Evolutionary conservation across 345 rosid species (phyloP), one percentile per base, ranked within the genome.

Genomic region (Gossypium thurberi): DNA sequence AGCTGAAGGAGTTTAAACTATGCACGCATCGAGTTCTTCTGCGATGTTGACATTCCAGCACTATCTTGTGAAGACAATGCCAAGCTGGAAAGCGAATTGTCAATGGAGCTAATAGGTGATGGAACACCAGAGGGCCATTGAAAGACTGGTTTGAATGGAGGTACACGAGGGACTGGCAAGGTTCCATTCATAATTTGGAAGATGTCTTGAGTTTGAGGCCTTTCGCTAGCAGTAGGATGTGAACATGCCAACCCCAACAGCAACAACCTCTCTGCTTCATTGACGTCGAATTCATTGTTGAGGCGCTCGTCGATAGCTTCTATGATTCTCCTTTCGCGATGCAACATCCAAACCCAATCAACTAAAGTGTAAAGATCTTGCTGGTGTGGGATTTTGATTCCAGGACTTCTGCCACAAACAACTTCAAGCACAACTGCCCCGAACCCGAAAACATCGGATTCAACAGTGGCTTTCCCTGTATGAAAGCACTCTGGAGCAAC

Each of bases 401-500:
- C 65, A 33, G 44, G 65, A 33, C 11, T 37, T 26, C 10, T 61
- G 11, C 87, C 83, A 15, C 81, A 84, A 10, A 83, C 76, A 10
- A 82, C 81, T 70, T 86, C 86, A 2, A 84, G 78, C 21, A 84
- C 75, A 46, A 86, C 87, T 17, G 78, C 87, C 23, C 84, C 86
- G 28, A 84, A 86, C 40, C 85, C 81, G 51, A 70, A 86, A 28
- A 84, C 79, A 37, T 86, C 90, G 0, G 90, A 84, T 73, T 84
- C 84, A 6, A 79, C 66, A 2, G 86, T 81, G 18, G 88, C 84
- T 47, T 62, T 80, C 28, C 85, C 77, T 0, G 84, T 79, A 75
- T 80, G 88, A 71, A 84, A 79, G 75, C 82, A 78, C 72, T 84
- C 85, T 0, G 86, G 86, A 37, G 90, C 86, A 9, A 86, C 76